Evolutionary conservation across 192 early-diverging fungal genomes (phyloP).

Genomic region (Coemansia sp.): DNA sequence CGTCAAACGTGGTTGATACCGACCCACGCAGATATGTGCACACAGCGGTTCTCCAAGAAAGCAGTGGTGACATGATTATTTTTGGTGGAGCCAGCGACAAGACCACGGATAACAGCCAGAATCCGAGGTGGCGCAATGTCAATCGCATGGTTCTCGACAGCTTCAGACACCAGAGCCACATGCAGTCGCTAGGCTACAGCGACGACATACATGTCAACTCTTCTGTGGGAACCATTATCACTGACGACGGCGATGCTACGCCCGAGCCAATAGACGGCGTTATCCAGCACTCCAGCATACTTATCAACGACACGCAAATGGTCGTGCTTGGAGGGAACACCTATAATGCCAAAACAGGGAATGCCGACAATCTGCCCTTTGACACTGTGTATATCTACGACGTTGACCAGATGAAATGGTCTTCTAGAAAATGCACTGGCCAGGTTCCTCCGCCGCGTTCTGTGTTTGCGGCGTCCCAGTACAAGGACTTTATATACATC

Average conservation of each 20-base stretch:
- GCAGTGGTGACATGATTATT: conserved; percentile 42
- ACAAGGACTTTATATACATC: conserved; percentile 28
- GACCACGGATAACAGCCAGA: conserved; percentile 22
- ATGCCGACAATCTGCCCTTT: conserved; percentile 24
- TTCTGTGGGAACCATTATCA: conserved; percentile 24
- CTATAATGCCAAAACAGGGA: not conserved
- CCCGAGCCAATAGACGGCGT: conserved; percentile 15
- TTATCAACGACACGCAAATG: conserved; percentile 43
- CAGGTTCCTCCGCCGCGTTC: conserved; percentile 30
- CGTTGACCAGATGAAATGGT: conserved; percentile 36
- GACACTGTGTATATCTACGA: conserved; percentile 30
- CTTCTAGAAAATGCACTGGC: conserved; percentile 20
- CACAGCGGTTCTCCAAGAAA: conserved; percentile 34
- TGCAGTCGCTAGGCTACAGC: not conserved
- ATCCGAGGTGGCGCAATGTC: conserved; percentile 24
- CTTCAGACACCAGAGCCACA: not conserved
- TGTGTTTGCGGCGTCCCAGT: conserved; percentile 19
- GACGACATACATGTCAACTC: not conserved
- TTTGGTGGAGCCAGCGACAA: conserved; percentile 43
- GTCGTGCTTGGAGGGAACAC: conserved; percentile 39
- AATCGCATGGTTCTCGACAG: conserved; percentile 41
- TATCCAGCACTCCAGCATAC: conserved; percentile 32
- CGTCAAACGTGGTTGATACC: conserved; percentile 27
- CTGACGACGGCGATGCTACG: conserved; percentile 23
- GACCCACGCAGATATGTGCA: conserved; percentile 38